Evolutionary conservation across 352 stramenopile genomes (phyloP), one percentile per base, ranked within the genome.

Genomic region (Pythium oligandrum): DNA sequence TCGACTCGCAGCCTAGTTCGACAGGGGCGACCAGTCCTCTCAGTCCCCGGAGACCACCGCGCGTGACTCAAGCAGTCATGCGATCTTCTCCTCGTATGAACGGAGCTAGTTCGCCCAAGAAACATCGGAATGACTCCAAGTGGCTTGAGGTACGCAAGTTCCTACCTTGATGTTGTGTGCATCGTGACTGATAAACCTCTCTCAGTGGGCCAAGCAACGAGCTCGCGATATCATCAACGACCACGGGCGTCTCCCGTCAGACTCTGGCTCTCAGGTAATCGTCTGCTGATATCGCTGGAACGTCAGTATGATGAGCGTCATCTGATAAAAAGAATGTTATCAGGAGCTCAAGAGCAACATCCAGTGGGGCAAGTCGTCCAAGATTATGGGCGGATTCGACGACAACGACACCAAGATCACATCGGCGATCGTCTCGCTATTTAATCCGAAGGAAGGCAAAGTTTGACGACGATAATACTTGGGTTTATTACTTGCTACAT

Each of bases 321-420:
- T 26, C 17, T 26, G 17, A 26, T 26, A 26, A 26, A 26, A 26
- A 26, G 17, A 26, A 26, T 26, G 17, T 26, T 26, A 26, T 26
- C 17, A 26, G 17, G 17, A 26, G 17, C 17, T 52, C 6, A 48
- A 44, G 48, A 83, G 71, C 69, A 85, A 75, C 47, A 77, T 86
- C 44, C 68, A 81, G 35, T 88, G 78, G 78, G 61, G 78, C 6
- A 71, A 69, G 40, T 61, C 71, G 11, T 66, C 75, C 30, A 75
- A 76, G 54, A 82, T 88, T 61, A 79, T 88, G 64, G 78, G 75
- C 40, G 66, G 66, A 2, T 45, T 88, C 4, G 55, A 66, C 46
- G 64, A 70, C 46, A 61, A 79, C 33, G 63, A 69, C 2, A 62
- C 75, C 47, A 82, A 83, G 60, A 75, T 88, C 39, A 79, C 73